Evolutionary conservation across 208 protist genomes (phyloP).

Genomic region (Phytomonas serpens): DNA sequence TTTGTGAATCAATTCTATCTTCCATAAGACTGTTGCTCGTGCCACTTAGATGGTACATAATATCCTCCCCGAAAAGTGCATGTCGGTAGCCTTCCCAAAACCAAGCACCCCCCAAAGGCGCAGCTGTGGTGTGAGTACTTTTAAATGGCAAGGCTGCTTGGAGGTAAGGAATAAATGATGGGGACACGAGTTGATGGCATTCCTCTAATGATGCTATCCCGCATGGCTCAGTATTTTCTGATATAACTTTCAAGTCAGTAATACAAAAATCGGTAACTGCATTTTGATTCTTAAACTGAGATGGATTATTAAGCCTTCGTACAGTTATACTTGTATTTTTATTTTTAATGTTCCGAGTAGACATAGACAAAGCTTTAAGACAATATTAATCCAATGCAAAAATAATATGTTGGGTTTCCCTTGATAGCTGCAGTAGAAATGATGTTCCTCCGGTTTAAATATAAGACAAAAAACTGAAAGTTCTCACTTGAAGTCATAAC

Average conservation of each 20-base stretch:
- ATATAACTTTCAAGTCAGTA: neutral
- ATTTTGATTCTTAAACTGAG: neutral
- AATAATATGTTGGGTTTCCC: neutral
- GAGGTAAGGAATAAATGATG: constrained; percentile 30
- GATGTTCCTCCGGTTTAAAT: neutral
- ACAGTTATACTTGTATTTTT: neutral
- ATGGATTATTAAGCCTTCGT: constrained; percentile 2
- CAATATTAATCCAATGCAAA: neutral
- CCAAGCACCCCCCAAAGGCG: constrained; percentile 45
- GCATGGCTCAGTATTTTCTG: constrained; percentile 5
- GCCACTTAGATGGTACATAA: constrained; percentile 39
- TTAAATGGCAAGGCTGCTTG: constrained; percentile 21
- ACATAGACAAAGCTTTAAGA: neutral
- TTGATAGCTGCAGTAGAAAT: neutral
- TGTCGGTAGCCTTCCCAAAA: constrained; percentile 71
- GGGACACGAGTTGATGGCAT: constrained; percentile 30
- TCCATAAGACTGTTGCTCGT: constrained; percentile 44
- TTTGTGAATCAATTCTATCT: constrained; percentile 45
- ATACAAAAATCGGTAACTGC: neutral
- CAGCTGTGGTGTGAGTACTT: neutral
- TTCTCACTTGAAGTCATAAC: neutral
- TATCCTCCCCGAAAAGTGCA: constrained; percentile 46
- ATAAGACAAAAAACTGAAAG: neutral
- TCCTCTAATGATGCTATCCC: constrained; percentile 18
- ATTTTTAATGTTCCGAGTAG: constrained; percentile 2